phyloP scores from a whole-genome alignment of 345 rosid species.

The Clarkia xantiana region DNA sequence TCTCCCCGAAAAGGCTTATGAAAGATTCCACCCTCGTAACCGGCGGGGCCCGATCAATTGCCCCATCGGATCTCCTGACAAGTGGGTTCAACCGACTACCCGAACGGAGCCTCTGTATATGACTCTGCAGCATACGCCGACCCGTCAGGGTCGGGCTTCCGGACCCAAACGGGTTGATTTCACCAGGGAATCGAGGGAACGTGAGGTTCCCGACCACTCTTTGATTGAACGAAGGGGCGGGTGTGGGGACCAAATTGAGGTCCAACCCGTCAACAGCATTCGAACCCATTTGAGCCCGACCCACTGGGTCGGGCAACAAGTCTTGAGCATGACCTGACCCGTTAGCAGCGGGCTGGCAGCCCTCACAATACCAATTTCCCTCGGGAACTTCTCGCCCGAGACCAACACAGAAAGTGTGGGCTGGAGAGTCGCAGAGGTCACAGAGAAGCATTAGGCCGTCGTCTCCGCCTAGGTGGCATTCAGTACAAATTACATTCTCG shows the following conservation, averaged over 20 bases:
- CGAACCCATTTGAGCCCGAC: constrained; percentile 13
- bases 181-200: constrained; percentile 51
- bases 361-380: constrained; percentile 98
- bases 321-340: constrained; percentile 54
- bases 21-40: constrained; percentile 16
- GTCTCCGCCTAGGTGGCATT: constrained; percentile 91
- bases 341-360: constrained; percentile 68
- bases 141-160: constrained; percentile 69
- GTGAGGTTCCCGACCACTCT: constrained; percentile 32
- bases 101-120: constrained; percentile 56
- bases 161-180: constrained; percentile 42
- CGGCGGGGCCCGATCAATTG: constrained; percentile 24
- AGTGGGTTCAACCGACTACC: constrained; percentile 30
- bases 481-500: constrained; percentile 83
- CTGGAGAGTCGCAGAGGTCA: constrained; percentile 95
- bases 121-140: constrained; percentile 77
- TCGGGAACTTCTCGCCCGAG: constrained; percentile 90
- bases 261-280: constrained; percentile 41
- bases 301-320: constrained; percentile 34
- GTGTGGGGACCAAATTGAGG: constrained; percentile 31
- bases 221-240: constrained; percentile 26
- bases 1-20: constrained; percentile 27
- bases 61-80: constrained; percentile 32
- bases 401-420: constrained; percentile 96
- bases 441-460: constrained; percentile 96